Conservation (phyloP, 2,329 filamentous ascomycete species). For the Fusarium irregulare region DNA sequence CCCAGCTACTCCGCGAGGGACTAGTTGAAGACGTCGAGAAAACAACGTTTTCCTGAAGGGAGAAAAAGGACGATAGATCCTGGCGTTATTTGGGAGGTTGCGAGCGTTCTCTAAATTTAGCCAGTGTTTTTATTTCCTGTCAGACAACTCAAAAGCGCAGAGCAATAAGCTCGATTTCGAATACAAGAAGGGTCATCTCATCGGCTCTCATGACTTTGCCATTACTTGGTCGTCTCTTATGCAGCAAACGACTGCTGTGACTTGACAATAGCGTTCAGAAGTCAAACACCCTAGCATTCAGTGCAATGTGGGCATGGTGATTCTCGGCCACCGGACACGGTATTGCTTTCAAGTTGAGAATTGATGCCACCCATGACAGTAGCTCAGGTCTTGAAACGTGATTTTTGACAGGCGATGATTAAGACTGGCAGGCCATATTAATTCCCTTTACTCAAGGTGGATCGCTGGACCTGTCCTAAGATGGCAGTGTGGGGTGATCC, state of each 20-base stretch:
- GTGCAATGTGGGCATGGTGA: background rate
- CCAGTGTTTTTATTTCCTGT: background rate
- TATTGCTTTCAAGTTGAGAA: background rate
- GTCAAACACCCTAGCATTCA: background rate
- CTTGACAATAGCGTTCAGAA: background rate
- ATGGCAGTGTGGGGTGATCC: conserved; percentile 41
- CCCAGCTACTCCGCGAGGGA: background rate
- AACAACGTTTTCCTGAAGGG: background rate
- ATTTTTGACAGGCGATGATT: background rate
- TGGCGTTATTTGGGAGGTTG: background rate
- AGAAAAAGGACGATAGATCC: background rate
- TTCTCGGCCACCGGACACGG: background rate
- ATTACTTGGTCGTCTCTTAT: background rate
- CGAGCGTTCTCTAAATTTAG: conserved; percentile 24
- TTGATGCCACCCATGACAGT: background rate
- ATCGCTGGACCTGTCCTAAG: conserved; percentile 30
- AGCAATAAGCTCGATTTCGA: background rate
- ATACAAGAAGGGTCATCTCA: background rate
- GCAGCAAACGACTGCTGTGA: background rate
- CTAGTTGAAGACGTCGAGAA: background rate
- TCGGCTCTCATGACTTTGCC: background rate
- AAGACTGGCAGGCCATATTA: background rate
- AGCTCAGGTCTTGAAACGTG: background rate
- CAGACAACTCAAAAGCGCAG: conserved; percentile 6
- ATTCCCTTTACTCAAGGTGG: conserved; percentile 28